Base-by-base conservation (phyloP, 352 stramenopile species). In the Globisporangium iwayamae region DNA sequence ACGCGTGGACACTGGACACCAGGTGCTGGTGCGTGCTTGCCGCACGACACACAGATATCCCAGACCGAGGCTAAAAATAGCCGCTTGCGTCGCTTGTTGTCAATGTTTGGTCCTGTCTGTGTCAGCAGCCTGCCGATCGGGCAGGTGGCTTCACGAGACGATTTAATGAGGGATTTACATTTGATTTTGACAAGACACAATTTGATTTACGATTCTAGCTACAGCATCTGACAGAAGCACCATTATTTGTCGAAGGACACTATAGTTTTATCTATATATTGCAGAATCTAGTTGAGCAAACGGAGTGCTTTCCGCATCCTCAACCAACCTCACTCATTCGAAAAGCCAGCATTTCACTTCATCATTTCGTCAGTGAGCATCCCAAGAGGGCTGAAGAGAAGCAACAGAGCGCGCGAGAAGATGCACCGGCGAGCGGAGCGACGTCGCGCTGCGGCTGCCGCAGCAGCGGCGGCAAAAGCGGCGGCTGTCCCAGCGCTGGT, bases 351-450 rank as follows among this genome's bases (percentile, higher is more conserved):
- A 57, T 25, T 56, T 11, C 34, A 39, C 11, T 39, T 28, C 32
- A 36, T 28, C 22, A 38, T 57, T 56, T 57, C 30, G 39, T 28
- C 30, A 57, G 20, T 43, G 51, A 57, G 32, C 52, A 25, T 34
- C n/a, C 11, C 3, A 34, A 30, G 18, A 22, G 22, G 25, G 32
- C 4, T 8, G 0, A 62, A 30, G 28, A 38, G 13, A 81, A 83
- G 69, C 55, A 79, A 62, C 69, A 60, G 36, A 50, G 43, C 39
- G 59, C 22, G 22, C 22, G 14, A 34, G 28, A 50, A 7, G 22
- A 86, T 86, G 78, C 78, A 75, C 47, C 68, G 75, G 41, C 78
- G 78, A 32, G 80, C 74, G 46, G 78, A 84, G 61, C 78, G 75
- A 70, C 73, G 75, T 14, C 78, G 78, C 46, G 75, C 73, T 20